Conservation (phyloP, 768 basidiomycete genomes). For the Termitomyces sp. region DNA sequence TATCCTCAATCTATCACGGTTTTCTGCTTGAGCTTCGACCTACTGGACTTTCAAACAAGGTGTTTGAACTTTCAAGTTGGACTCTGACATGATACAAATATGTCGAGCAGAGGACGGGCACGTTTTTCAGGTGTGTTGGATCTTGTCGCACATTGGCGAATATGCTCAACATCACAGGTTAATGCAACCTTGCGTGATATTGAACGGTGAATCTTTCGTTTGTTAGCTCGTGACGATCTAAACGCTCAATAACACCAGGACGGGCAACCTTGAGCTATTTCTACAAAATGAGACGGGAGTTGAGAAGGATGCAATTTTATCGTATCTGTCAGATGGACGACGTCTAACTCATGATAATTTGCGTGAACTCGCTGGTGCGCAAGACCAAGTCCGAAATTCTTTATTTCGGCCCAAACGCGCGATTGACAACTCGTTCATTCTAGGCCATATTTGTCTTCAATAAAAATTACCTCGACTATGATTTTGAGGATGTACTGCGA, state of each 20-base stretch:
- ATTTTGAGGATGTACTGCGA: conserved; percentile 61
- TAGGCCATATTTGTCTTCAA: conserved; percentile 82
- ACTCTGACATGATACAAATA: conserved; percentile 53
- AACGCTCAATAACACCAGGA: conserved; percentile 32
- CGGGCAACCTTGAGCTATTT: conserved; percentile 66
- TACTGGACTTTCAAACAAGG: not conserved
- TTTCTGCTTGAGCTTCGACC: no score
- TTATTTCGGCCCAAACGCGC: not conserved
- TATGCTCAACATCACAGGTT: conserved; percentile 32
- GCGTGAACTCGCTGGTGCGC: conserved; percentile 69
- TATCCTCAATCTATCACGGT: no score
- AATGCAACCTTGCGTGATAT: conserved; percentile 73
- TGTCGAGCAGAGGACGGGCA: conserved; percentile 65
- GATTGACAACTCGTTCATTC: conserved; percentile 1
- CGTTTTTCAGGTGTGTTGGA: conserved; percentile 48
- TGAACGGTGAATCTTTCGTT: conserved; percentile 51
- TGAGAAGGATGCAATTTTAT: conserved; percentile 64
- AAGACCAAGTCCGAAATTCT: conserved; percentile 57
- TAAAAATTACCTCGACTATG: conserved; percentile 72
- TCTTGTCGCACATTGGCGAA: not conserved
- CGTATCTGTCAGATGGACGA: conserved; percentile 78
- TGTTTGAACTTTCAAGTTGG: not conserved
- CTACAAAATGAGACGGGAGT: conserved; percentile 70
- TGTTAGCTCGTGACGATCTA: conserved; percentile 3
- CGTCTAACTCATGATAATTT: conserved; percentile 69